Evolutionary conservation across 148 eudicot species (phyloP).

Genomic region (Beta vulgaris): DNA sequence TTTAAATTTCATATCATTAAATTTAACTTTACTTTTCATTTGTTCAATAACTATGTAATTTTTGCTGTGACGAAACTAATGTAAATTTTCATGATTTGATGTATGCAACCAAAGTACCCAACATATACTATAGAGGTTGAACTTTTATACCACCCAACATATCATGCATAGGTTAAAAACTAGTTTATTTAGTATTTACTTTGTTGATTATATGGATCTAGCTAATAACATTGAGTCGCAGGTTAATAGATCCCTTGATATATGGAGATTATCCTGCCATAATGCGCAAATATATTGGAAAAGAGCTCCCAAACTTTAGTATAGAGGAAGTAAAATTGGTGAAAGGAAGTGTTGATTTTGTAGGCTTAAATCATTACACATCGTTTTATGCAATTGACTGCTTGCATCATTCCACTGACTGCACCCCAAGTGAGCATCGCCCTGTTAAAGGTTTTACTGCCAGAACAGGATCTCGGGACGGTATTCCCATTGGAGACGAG

Average conservation of each 20-base stretch:
- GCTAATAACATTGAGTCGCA: conserved; percentile 13
- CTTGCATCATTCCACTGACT: conserved; percentile 37
- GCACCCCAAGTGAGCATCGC: conserved; percentile 27
- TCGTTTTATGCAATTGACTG: conserved; percentile 68
- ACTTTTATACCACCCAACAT: no score
- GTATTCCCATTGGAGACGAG: conserved; percentile 58
- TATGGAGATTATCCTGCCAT: conserved; percentile 72
- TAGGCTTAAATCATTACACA: conserved; percentile 81
- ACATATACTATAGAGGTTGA: no score
- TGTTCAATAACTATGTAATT: no score
- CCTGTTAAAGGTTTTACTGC: conserved; percentile 50
- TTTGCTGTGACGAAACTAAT: no score
- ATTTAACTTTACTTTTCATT: no score
- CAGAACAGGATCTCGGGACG: conserved; percentile 36
- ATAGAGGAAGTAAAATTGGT: conserved; percentile 41
- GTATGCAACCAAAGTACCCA: no score
- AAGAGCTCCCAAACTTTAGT: conserved; percentile 52
- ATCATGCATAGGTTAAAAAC: no score
- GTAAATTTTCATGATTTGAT: no score
- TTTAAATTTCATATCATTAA: no score
- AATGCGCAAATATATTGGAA: conserved; percentile 51
- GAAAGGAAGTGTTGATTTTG: conserved; percentile 66
- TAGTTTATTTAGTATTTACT: no score
- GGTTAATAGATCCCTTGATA: conserved; percentile 75
- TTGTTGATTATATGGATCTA: background rate